Percentiles rank a stretch among this genome's conserved stretches.
Conservation (phyloP, 2,329 filamentous ascomycete species). For the Penicillium glabrum region DNA sequence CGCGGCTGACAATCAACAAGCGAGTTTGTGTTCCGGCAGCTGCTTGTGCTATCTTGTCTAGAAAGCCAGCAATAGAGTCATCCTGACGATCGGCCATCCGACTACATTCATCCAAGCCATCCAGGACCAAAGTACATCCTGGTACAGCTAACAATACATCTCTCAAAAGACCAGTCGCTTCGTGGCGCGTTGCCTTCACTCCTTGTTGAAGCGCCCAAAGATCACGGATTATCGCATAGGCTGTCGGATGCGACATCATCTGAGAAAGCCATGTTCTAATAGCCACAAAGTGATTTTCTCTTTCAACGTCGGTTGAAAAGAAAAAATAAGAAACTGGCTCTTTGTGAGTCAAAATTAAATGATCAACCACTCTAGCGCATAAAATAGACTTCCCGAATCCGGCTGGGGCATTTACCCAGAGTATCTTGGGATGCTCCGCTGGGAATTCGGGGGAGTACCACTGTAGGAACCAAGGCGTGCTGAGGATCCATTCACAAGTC, state of each 20-base stretch:
- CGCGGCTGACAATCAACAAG: slow-evolving; percentile 4
- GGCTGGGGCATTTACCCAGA: background rate
- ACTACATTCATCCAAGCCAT: slow-evolving; percentile 7
- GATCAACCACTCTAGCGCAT: background rate
- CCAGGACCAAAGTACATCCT: slow-evolving; percentile 1
- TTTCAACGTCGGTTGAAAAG: slow-evolving; percentile 1
- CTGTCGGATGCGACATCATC: background rate
- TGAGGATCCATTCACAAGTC: background rate
- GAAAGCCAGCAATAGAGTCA: background rate
- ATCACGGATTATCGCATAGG: background rate
- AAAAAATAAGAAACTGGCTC: slow-evolving; percentile 4
- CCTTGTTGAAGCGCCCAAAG: background rate
- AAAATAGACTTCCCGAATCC: background rate
- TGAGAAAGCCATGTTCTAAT: slow-evolving; percentile 6
- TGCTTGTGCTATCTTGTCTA: background rate
- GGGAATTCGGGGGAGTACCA: background rate
- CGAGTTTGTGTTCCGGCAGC: background rate
- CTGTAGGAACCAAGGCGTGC: background rate
- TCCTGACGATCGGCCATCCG: background rate
- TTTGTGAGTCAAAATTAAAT: background rate
- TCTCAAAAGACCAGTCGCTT: background rate
- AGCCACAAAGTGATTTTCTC: slow-evolving; percentile 1
- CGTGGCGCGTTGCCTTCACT: background rate
- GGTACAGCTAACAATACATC: background rate
- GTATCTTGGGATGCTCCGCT: background rate